Evolutionary conservation across 2,329 filamentous ascomycete species (phyloP).

Genomic region (Sclerotinia nivalis): DNA sequence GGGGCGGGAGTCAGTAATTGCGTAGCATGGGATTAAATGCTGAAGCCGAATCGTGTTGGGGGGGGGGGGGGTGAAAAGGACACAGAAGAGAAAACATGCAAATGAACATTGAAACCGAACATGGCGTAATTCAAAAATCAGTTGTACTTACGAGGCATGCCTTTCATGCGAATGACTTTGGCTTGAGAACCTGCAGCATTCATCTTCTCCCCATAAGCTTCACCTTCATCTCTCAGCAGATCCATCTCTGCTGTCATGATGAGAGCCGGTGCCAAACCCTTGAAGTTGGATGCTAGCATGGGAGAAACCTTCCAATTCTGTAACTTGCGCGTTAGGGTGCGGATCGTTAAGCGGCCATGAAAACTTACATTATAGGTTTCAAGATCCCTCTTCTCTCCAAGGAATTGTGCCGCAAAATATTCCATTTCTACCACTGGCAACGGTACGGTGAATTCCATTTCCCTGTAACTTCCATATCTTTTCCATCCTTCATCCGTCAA

Average conservation of each 20-base stretch:
- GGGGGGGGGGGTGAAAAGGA: not conserved
- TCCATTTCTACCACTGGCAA: constrained; percentile 29
- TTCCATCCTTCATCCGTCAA: constrained; percentile 20
- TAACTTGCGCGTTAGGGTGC: not conserved
- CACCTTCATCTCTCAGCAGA: constrained; percentile 43
- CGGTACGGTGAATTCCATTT: constrained; percentile 27
- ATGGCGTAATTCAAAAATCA: not conserved
- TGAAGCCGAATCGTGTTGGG: not conserved
- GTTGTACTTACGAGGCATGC: constrained; percentile 26
- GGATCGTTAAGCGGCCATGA: not conserved
- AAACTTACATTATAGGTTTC: constrained; percentile 18
- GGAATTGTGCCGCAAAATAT: constrained; percentile 29
- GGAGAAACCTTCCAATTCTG: constrained; percentile 30
- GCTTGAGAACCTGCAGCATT: constrained; percentile 28
- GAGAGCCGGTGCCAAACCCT: constrained; percentile 38
- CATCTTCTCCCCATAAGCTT: constrained; percentile 32
- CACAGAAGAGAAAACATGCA: not conserved
- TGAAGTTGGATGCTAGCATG: constrained; percentile 38
- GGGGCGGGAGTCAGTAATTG: not conserved
- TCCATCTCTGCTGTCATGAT: constrained; percentile 44
- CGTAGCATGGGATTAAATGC: not conserved
- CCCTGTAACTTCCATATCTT: constrained; percentile 29
- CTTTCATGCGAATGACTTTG: constrained; percentile 26
- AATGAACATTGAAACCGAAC: not conserved
- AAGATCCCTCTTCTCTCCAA: constrained; percentile 24